Base-by-base conservation (phyloP, 2,329 filamentous ascomycete species). In the Penicillium sp. region DNA sequence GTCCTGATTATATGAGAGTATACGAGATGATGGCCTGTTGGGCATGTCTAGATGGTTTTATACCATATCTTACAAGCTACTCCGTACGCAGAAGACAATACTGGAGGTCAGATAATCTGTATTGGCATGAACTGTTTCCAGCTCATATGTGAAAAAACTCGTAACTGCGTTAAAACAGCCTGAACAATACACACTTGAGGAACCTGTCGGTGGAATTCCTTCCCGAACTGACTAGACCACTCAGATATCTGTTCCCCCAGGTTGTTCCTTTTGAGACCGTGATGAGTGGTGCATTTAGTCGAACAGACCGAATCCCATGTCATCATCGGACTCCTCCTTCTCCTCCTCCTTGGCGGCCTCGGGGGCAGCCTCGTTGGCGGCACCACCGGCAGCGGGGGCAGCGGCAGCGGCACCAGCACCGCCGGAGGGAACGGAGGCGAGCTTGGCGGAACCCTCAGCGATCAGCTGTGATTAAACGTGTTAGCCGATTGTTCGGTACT, bases 391-490 rank as follows among this genome's bases (percentile, higher is more conserved):
- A 77, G 83, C 80, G 68, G 76, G 55, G 49, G 70, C 56, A 52
- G 68, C 60, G 39, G 68, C 67, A 60, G 63, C 84, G 72, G 82
- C 83, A 73, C 82, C 82, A 75, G 83, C 85, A 80, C 93, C 93
- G 74, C 93, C 95, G 74, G 90, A 91, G 80, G 95, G 93, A 76
- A 99, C 93, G 81, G 93, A 97, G 72, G 95, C 95, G 74, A 99
- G 91, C 89, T 99, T 99, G 80, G 83, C 75, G 68, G 90, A 87
- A 77, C 95, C 95, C 81, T 93, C 86, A 73, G 90, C 73, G 79
- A 99, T 97, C 81, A 99, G 84, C 95, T 98, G 70, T 63, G 64
- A 7, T 33, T 50, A 21, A 11, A 39, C 5, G 13, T 37, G 50
- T 64, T 22, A 67, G 65, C 69, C 7, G 16, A 35, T 8, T 24